Percentiles rank a stretch among this genome's conserved stretches.
These are phyloP conservation scores for Conoideocrella luteorostrata DNA, from an alignment of 2,329 filamentous ascomycete genomes.

Conservation along the genomic window DNA sequence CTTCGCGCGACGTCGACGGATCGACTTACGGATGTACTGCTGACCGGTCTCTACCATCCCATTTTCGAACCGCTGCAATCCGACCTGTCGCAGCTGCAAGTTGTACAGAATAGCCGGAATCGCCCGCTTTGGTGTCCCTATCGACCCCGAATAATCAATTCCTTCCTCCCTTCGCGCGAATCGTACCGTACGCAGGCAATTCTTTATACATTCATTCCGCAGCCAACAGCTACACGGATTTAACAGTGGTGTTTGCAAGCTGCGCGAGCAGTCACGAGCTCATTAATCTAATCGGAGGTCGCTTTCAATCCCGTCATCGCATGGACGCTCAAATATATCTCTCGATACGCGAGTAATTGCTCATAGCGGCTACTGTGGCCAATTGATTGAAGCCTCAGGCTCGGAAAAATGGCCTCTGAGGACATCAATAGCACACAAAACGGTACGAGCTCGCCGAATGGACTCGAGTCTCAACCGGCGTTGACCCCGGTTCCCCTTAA, in stretches of 20 bases:
- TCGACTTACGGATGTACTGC: not conserved
- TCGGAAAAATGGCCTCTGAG: constrained; percentile 2
- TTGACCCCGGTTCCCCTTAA: constrained; percentile 26
- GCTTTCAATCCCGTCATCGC: too few relatives aligned
- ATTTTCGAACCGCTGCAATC: not conserved
- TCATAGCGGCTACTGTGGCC: too few relatives aligned
- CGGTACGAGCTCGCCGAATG: constrained; percentile 14
- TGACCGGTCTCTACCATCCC: not conserved
- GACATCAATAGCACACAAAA: not conserved
- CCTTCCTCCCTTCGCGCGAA: not conserved
- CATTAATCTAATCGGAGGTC: too few relatives aligned
- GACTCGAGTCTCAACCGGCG: constrained; percentile 20
- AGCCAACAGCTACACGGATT: not conserved
- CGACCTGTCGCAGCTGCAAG: not conserved
- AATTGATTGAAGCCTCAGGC: not conserved
- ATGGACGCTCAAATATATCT: not conserved
- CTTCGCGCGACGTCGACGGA: constrained; percentile 6
- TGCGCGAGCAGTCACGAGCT: too few relatives aligned
- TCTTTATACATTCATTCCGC: not conserved
- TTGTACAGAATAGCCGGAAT: not conserved
- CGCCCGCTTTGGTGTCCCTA: not conserved
- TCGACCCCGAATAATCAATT: not conserved
- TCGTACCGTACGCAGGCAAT: not conserved
- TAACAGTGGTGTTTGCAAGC: not conserved
- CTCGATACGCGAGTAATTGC: not conserved